Base-by-base conservation (phyloP, 2,329 filamentous ascomycete species). In the Stemphylium vesicarium region DNA sequence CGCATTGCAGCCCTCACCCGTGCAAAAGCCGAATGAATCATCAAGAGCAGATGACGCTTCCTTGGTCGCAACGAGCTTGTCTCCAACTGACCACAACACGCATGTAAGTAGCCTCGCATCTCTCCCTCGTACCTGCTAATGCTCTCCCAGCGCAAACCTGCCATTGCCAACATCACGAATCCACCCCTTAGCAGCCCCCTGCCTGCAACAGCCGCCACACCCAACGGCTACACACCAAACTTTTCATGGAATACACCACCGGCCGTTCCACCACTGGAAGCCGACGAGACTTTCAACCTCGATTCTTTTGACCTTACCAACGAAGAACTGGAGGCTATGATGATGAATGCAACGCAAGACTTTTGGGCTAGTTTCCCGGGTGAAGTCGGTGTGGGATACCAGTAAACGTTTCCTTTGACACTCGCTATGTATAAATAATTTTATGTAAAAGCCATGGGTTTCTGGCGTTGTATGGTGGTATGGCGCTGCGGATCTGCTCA, bases 291-390 rank as follows among this genome's bases (percentile, higher is more conserved):
- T 0, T 72, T 74, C 44, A 68, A 70, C 35, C 45, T 74, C 4
- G 67, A 74, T 31, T 58, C 57, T 10, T 73, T 74, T 40, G 68
- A 75, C 22, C 57, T 76, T 33, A 66, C 67, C 0, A 72, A 70
- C 31, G 71, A 70, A 4, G 74, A 75, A 15, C 60, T 77, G 40
- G 72, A 76, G 38, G 70, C 72, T n/a, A 70, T 74, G 50, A 72
- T 75, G 63, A 70, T 73, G 48, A 72, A 66, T 49, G 72, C 72
- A 8, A 76, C 74, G 24, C 73, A 76, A 50, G 74, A 76, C 6
- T 77, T 77, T 35, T 77, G 74, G 74, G 72, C 65, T 12, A 70
- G 69, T 18, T 76, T 77, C 42, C 74, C 74, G 0, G 74, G 74
- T 4, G 74, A 77, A 45, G 74, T 76, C 5, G 73, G 72, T 15